A percentile compares a stretch with the other conserved stretches of the same genome.
Conservation (phyloP, 345 rosid genomes). For the Eucalyptus paniculata region DNA sequence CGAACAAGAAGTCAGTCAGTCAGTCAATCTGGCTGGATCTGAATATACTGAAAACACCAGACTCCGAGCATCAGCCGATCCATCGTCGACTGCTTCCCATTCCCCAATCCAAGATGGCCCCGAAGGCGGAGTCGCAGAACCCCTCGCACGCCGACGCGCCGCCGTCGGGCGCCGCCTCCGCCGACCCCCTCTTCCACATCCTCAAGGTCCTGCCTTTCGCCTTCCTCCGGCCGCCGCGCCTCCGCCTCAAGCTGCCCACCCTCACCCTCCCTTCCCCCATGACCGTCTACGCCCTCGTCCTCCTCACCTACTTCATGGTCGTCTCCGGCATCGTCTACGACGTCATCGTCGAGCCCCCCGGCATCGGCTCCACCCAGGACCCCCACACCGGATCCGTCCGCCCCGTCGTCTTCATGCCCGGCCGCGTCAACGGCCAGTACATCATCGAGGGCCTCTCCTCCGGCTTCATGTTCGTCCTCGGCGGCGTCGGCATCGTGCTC, state of each 20-base stretch:
- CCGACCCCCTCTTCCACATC: conserved; percentile 68
- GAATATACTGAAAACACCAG: not conserved
- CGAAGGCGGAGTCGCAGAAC: not conserved
- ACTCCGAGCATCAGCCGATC: not conserved
- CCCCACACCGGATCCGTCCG: conserved; percentile 76
- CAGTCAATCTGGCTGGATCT: not conserved
- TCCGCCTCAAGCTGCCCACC: conserved; percentile 84
- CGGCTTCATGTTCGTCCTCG: conserved; percentile 90
- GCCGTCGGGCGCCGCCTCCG: not conserved
- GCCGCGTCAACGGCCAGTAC: conserved; percentile 94
- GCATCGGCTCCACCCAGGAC: conserved; percentile 91
- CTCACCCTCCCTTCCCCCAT: conserved; percentile 75
- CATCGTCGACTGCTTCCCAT: not conserved
- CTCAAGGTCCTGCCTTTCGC: conserved; percentile 53
- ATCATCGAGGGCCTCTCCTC: conserved; percentile 97
- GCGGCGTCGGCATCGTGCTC: conserved; percentile 76
- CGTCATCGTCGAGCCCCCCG: conserved; percentile 94
- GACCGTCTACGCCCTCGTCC: conserved; percentile 76
- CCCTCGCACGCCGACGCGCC: not conserved
- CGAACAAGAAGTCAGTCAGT: not conserved
- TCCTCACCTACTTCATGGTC: conserved; percentile 93
- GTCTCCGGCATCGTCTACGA: conserved; percentile 90
- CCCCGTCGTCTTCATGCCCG: conserved; percentile 85
- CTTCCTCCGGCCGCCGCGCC: conserved; percentile 72
- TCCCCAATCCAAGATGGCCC: conserved; percentile 5